Percentiles rank a stretch among this genome's conserved stretches.
Evolutionary conservation across 2,329 filamentous ascomycete genomes (phyloP).

Genomic region (Botryotinia calthae): DNA sequence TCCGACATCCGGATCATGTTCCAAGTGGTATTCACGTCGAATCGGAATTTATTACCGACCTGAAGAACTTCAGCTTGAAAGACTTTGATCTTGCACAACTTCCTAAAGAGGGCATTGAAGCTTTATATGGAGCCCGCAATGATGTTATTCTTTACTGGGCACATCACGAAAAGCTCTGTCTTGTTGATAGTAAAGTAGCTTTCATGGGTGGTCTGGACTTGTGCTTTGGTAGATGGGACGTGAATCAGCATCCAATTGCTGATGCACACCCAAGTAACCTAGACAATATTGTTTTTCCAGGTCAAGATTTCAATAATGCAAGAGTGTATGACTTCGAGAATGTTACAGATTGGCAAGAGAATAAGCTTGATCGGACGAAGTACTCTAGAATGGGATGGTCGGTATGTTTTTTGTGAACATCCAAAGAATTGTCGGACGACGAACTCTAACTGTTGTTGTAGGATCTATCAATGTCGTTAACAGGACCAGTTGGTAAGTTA

Average conservation of each 20-base stretch:
- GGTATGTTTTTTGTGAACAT: not conserved
- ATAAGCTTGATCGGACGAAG: conserved; percentile 78
- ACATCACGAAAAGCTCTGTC: conserved; percentile 86
- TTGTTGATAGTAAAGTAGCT: conserved; percentile 73
- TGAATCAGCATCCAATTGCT: conserved; percentile 79
- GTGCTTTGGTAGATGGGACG: conserved; percentile 87
- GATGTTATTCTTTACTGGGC: conserved; percentile 88
- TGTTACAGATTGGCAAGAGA: conserved; percentile 74
- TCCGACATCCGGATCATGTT: conserved; percentile 84
- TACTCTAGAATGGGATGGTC: conserved; percentile 91
- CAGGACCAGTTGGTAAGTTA: conserved; percentile 48
- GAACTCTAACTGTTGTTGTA: not conserved
- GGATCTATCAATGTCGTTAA: conserved; percentile 75
- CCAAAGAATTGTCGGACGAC: not conserved
- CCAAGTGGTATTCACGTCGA: conserved; percentile 69
- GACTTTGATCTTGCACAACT: conserved; percentile 60
- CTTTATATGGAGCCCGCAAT: conserved; percentile 77
- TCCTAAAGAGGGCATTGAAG: conserved; percentile 70
- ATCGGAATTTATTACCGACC: conserved; percentile 64
- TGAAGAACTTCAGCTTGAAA: conserved; percentile 49
- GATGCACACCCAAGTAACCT: conserved; percentile 72
- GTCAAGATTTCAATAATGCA: conserved; percentile 92
- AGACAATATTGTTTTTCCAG: conserved; percentile 75
- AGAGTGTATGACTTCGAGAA: conserved; percentile 78
- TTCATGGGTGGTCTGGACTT: conserved; percentile 93